Percentiles rank a stretch among this genome's conserved stretches.
These are phyloP conservation scores for Suhomyces prunicola DNA, from an alignment of 805 yeast species.

Conservation along the genomic window DNA sequence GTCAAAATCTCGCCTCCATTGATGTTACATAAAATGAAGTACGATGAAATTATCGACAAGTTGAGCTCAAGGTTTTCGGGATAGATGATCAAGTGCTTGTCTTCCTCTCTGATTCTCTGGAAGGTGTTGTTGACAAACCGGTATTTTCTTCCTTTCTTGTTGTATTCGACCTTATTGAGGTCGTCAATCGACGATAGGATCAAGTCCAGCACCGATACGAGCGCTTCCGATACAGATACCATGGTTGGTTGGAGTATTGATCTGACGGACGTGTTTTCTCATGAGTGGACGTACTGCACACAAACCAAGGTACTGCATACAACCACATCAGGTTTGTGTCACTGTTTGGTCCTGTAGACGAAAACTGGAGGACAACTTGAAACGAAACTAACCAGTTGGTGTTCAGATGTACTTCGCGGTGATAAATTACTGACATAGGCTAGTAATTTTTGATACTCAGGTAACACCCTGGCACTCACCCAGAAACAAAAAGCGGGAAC, in stretches of 20 bases:
- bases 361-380: background rate
- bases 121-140: slow-evolving; percentile 47
- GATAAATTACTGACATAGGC: no score
- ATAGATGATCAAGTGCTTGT: slow-evolving; percentile 44
- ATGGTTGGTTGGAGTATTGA: background rate
- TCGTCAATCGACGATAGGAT: slow-evolving; percentile 34
- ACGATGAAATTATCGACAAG: slow-evolving; percentile 42
- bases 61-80: slow-evolving; percentile 28
- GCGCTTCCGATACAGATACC: slow-evolving; percentile 29
- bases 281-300: background rate
- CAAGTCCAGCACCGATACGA: slow-evolving; percentile 32
- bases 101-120: slow-evolving; percentile 47
- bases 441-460: no score
- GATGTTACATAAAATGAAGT: slow-evolving; percentile 36
- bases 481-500: background rate
- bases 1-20: slow-evolving; percentile 35
- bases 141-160: slow-evolving; percentile 48
- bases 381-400: background rate
- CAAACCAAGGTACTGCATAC: background rate
- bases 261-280: background rate
- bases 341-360: background rate
- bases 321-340: background rate
- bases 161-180: slow-evolving; percentile 33
- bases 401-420: background rate
- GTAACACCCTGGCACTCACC: background rate